phyloP scores from a whole-genome alignment of 2,329 filamentous ascomycete genomes.

The Bipolaris cookei region DNA sequence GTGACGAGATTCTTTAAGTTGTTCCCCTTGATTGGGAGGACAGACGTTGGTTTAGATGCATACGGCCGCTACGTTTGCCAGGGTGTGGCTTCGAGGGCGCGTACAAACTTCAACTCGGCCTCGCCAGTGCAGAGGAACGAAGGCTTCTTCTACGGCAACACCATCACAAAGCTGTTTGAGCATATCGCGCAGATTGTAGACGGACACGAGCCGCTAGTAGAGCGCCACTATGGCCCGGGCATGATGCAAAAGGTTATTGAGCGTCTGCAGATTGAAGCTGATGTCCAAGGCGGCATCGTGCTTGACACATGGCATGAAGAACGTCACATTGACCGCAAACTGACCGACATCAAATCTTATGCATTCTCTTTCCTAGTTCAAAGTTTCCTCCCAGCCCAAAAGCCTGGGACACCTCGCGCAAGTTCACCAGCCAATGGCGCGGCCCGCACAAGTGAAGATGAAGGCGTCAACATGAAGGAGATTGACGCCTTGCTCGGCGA shows the following conservation, averaged over 20 bases:
- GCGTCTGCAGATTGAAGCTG: slow-evolving; percentile 88
- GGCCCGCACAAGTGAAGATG: slow-evolving; percentile 78
- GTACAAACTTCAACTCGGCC: slow-evolving; percentile 77
- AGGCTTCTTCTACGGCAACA: slow-evolving; percentile 88
- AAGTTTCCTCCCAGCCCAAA: slow-evolving; percentile 81
- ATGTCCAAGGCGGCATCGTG: slow-evolving; percentile 94
- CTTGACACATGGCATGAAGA: slow-evolving; percentile 96
- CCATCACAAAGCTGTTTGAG: slow-evolving; percentile 90
- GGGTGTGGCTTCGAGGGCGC: slow-evolving; percentile 84
- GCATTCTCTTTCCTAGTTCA: slow-evolving; percentile 97
- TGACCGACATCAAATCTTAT: slow-evolving; percentile 97
- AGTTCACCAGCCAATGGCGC: slow-evolving; percentile 71
- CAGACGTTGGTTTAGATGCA: slow-evolving; percentile 88
- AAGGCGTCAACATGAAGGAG: slow-evolving; percentile 95
- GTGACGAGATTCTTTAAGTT: slow-evolving; percentile 98
- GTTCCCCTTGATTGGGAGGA: slow-evolving; percentile 89
- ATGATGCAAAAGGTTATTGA: slow-evolving; percentile 97
- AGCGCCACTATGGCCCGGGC: slow-evolving; percentile 88
- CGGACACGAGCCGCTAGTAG: slow-evolving; percentile 85
- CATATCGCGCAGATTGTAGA: slow-evolving; percentile 98
- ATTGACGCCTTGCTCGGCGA: slow-evolving; percentile 87
- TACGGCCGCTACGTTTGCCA: slow-evolving; percentile 97
- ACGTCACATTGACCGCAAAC: slow-evolving; percentile 77
- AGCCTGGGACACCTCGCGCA: slow-evolving; percentile 70
- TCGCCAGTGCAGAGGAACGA: slow-evolving; percentile 69